Evolutionary conservation across 495 filamentous ascomycete species (phyloP).

Genomic region (Amniculicola lignicola): DNA sequence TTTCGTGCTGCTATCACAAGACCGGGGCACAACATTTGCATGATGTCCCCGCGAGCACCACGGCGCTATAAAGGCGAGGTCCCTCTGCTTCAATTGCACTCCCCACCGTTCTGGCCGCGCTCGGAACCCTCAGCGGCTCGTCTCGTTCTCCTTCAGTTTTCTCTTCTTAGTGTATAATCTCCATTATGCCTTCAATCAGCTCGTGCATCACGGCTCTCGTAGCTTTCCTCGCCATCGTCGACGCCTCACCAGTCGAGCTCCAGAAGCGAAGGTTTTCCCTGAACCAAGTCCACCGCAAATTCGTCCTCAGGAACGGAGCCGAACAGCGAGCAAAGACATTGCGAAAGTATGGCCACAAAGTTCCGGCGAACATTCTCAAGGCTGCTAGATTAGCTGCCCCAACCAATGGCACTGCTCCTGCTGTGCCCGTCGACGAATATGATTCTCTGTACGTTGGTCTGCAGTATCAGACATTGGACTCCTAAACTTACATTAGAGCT

Average conservation of each 20-base stretch:
- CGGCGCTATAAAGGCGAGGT: too few relatives aligned
- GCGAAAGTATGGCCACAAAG: conserved; percentile 42
- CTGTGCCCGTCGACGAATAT: conserved; percentile 51
- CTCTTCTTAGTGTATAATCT: too few relatives aligned
- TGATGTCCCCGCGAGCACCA: too few relatives aligned
- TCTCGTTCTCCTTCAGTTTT: too few relatives aligned
- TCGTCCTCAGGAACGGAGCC: conserved; percentile 29
- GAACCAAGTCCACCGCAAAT: conserved; percentile 19
- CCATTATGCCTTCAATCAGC: conserved; percentile 27
- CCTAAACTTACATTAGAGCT: too few relatives aligned
- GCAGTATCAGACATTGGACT: too few relatives aligned
- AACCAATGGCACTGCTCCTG: conserved; percentile 48
- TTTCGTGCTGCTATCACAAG: too few relatives aligned
- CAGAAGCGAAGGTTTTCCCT: conserved; percentile 30
- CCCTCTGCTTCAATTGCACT: too few relatives aligned
- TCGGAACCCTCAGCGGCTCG: too few relatives aligned
- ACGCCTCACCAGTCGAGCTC: conserved; percentile 26
- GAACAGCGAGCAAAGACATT: conserved; percentile 15
- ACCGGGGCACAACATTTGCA: too few relatives aligned
- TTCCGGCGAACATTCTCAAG: conserved; percentile 45
- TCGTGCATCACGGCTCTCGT: conserved; percentile 17
- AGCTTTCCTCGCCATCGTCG: conserved; percentile 13
- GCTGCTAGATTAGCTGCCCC: conserved; percentile 47
- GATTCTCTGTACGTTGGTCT: conserved; percentile 68
- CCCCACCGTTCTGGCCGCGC: too few relatives aligned